A percentile compares a stretch with the other conserved stretches of the same genome.
These are phyloP conservation scores for Aureobasidium sp. DNA, from an alignment of 2,329 filamentous ascomycete genomes.

Conservation along the genomic window DNA sequence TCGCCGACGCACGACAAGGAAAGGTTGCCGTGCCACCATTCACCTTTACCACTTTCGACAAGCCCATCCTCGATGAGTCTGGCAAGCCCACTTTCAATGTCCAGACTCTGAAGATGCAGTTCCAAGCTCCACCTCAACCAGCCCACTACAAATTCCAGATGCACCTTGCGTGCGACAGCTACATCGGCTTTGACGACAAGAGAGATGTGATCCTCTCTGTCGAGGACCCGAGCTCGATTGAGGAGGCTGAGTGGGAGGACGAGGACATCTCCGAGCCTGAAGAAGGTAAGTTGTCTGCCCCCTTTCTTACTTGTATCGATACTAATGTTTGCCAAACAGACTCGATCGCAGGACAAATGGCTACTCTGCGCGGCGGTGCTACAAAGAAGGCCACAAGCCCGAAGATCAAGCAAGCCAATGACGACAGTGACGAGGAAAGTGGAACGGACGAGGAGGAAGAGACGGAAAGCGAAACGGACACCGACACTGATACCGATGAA, in stretches of 20 bases:
- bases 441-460: slow-evolving; percentile 31
- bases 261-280: slow-evolving; percentile 91
- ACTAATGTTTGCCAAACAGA: slow-evolving; percentile 25
- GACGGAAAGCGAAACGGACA: slow-evolving; percentile 34
- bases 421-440: slow-evolving; percentile 32
- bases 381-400: slow-evolving; percentile 20
- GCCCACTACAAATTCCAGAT: slow-evolving; percentile 93
- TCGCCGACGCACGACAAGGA: slow-evolving; percentile 87
- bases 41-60: slow-evolving; percentile 88
- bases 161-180: slow-evolving; percentile 90
- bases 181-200: slow-evolving; percentile 88
- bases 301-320: background rate
- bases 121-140: slow-evolving; percentile 85
- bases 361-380: slow-evolving; percentile 29
- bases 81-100: slow-evolving; percentile 89
- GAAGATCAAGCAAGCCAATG: slow-evolving; percentile 15
- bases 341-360: slow-evolving; percentile 33
- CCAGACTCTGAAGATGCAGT: slow-evolving; percentile 95
- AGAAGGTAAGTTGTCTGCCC: slow-evolving; percentile 62
- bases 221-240: slow-evolving; percentile 81
- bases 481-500: slow-evolving; percentile 69
- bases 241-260: slow-evolving; percentile 54
- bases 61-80: slow-evolving; percentile 71
- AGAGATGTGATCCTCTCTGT: slow-evolving; percentile 84
- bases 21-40: slow-evolving; percentile 96